Conservation (phyloP, 345 rosid genomes). For the Aquilaria malaccensis region DNA sequence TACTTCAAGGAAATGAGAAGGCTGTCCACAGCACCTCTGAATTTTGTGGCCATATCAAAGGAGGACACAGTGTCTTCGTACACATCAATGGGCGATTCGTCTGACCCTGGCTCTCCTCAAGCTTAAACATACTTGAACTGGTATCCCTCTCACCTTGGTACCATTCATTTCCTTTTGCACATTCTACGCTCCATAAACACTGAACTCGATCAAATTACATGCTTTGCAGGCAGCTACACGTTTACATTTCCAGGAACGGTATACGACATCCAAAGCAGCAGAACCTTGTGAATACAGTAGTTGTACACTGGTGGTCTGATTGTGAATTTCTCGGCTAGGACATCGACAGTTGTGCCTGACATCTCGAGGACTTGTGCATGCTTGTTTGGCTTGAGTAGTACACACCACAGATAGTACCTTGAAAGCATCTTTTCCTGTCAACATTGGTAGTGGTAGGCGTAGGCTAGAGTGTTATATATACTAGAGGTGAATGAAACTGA, state of each 20-base stretch:
- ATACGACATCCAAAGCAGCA: constrained; percentile 14
- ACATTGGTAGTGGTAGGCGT: constrained; percentile 14
- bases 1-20: constrained; percentile 82
- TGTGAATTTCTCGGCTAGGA: constrained; percentile 20
- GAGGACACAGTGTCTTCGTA: constrained; percentile 68
- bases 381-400: constrained; percentile 10
- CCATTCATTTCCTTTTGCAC: neutral
- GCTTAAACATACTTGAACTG: constrained; percentile 26
- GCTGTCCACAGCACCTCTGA: constrained; percentile 70
- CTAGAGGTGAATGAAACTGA: constrained; percentile 14
- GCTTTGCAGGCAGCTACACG: constrained; percentile 13
- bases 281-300: constrained; percentile 38
- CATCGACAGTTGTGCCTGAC: constrained; percentile 20
- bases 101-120: constrained; percentile 80
- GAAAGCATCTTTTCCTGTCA: constrained; percentile 8
- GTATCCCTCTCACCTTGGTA: constrained; percentile 16
- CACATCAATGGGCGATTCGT: constrained; percentile 78
- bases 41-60: constrained; percentile 79
- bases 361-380: constrained; percentile 11
- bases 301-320: constrained; percentile 32
- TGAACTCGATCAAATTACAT: too few relatives aligned
- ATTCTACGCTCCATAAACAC: neutral
- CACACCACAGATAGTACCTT: constrained; percentile 14
- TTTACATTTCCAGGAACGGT: constrained; percentile 9
- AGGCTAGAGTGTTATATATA: constrained; percentile 15